Conservation (phyloP, 331 rosid genomes). For the Rhamnella rubrinervis region DNA sequence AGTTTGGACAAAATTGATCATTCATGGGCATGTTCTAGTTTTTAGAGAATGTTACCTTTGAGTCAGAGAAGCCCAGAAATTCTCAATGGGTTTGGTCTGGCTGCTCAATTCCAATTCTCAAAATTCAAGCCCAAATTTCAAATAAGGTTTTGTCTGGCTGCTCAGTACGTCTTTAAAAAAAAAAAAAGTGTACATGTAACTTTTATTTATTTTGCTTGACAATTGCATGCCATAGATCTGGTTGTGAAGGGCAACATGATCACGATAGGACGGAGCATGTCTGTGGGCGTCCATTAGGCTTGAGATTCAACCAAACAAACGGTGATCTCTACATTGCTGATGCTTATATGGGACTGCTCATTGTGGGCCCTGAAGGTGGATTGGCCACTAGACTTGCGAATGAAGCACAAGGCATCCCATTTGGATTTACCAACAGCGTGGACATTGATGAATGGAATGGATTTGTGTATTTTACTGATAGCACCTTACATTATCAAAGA, state of each 20-base stretch:
- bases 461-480: conserved; percentile 40
- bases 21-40: too few relatives aligned
- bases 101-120: too few relatives aligned
- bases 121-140: too few relatives aligned
- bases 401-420: conserved; percentile 25
- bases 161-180: too few relatives aligned
- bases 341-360: conserved; percentile 65
- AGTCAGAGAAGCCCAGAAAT: too few relatives aligned
- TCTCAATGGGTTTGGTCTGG: too few relatives aligned
- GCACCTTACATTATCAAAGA: conserved; percentile 48
- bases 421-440: conserved; percentile 45
- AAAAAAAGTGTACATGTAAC: too few relatives aligned
- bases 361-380: conserved; percentile 57
- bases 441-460: conserved; percentile 25
- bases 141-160: too few relatives aligned
- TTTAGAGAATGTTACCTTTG: too few relatives aligned
- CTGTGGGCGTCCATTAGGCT: conserved; percentile 79
- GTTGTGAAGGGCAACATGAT: conserved; percentile 48
- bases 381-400: conserved; percentile 25
- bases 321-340: conserved; percentile 69
- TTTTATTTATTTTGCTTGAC: neutral
- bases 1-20: too few relatives aligned
- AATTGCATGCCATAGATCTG: conserved; percentile 42
- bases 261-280: conserved; percentile 46
- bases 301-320: conserved; percentile 32